Percentiles rank a stretch among this genome's conserved stretches.
Evolutionary conservation across 805 yeast species (phyloP).

Genomic region (Barnettozyma wickerhamii): DNA sequence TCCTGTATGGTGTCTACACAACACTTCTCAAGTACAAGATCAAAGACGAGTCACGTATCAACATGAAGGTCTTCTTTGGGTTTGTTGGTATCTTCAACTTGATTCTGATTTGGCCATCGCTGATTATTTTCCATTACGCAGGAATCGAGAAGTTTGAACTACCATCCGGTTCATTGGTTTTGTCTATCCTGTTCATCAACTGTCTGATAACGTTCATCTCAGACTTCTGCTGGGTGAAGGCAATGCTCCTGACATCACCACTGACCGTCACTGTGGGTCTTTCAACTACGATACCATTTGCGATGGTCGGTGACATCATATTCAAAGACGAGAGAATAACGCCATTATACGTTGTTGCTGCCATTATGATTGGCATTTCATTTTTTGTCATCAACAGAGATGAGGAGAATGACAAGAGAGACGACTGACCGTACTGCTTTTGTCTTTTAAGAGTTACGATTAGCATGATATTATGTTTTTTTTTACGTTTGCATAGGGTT

Average conservation of each 20-base stretch:
- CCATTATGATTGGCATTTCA: conserved; percentile 71
- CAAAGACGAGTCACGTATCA: conserved; percentile 66
- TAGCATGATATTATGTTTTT: not conserved
- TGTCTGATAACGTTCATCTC: conserved; percentile 77
- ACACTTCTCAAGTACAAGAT: conserved; percentile 74
- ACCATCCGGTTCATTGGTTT: conserved; percentile 53
- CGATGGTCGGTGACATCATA: conserved; percentile 85
- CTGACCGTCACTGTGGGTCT: conserved; percentile 93
- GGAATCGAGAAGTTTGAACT: conserved; percentile 69
- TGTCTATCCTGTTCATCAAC: conserved; percentile 55
- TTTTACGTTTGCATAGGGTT: not conserved
- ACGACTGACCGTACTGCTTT: conserved; percentile 14
- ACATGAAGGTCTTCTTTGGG: conserved; percentile 89
- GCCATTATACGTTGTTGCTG: conserved; percentile 69
- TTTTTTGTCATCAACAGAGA: conserved; percentile 80
- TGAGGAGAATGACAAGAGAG: conserved; percentile 55
- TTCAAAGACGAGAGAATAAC: conserved; percentile 63
- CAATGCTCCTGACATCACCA: conserved; percentile 90
- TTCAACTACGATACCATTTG: conserved; percentile 89
- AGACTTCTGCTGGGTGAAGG: conserved; percentile 94
- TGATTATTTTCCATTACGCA: conserved; percentile 56
- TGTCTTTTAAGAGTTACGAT: not conserved
- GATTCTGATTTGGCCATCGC: conserved; percentile 75
- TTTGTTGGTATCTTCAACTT: conserved; percentile 87
- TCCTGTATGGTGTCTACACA: conserved; percentile 89